Percentiles rank a stretch among this genome's conserved stretches.
Conservation (phyloP, 371 early-diverging fungal species). For the Lichtheimia ramosa region DNA sequence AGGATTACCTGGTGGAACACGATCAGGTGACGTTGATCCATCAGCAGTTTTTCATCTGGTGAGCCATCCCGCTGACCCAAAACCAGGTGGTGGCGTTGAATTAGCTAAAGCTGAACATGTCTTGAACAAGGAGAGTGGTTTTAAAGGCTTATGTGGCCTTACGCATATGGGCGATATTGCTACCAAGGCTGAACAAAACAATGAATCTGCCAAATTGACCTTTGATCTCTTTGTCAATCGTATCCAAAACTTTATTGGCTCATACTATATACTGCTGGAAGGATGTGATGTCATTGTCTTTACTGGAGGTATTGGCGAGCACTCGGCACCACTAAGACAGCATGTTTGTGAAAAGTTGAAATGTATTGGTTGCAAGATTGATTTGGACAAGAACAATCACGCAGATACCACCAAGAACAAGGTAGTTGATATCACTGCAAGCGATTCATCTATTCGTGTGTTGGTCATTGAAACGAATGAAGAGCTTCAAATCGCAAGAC, state of each 20-base stretch:
- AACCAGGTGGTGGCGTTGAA: neutral
- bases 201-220: constrained; percentile 23
- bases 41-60: constrained; percentile 30
- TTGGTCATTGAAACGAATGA: constrained; percentile 41
- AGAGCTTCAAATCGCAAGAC: constrained; percentile 39
- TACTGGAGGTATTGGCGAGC: constrained; percentile 46
- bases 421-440: constrained; percentile 18
- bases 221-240: constrained; percentile 36
- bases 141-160: constrained; percentile 34
- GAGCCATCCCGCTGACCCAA: constrained; percentile 3
- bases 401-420: constrained; percentile 4
- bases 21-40: constrained; percentile 41
- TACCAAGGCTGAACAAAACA: neutral
- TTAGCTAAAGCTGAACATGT: constrained; percentile 39
- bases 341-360: constrained; percentile 17
- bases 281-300: constrained; percentile 36
- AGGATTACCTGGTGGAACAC: constrained; percentile 20
- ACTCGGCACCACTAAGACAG: constrained; percentile 21
- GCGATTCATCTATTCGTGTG: constrained; percentile 11
- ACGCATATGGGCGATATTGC: constrained; percentile 30
- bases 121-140: constrained; percentile 35
- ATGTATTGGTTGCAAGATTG: constrained; percentile 23
- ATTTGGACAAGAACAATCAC: constrained; percentile 21
- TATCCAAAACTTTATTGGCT: constrained; percentile 38
- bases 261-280: constrained; percentile 27